Evolutionary conservation across 1,139 yeast genomes (phyloP).

Genomic region (Pneumocystis carinii): DNA sequence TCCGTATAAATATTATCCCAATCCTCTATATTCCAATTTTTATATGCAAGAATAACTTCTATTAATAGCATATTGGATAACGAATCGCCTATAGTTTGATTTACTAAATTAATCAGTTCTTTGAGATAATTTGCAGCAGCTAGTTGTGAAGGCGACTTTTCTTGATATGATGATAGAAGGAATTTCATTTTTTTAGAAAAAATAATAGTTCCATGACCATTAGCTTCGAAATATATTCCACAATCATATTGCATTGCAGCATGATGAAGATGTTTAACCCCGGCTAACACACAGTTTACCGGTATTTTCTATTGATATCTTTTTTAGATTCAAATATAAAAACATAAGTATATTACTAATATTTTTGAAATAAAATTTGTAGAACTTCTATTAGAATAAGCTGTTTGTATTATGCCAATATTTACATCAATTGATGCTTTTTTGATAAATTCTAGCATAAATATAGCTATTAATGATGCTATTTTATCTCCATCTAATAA

Average conservation of each 20-base stretch:
- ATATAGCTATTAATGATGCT: conserved; percentile 66
- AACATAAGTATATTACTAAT: conserved; percentile 23
- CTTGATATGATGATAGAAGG: conserved; percentile 22
- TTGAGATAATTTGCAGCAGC: conserved; percentile 39
- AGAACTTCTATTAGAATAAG: conserved; percentile 91
- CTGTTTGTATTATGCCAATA: conserved; percentile 90
- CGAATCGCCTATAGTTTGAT: conserved; percentile 96
- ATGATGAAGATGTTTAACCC: conserved; percentile 90
- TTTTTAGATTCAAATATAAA: not conserved
- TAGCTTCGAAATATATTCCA: conserved; percentile 94
- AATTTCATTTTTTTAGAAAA: conserved; percentile 49
- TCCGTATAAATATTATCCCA: conserved; percentile 76
- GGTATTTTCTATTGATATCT: conserved; percentile 35
- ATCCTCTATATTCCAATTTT: conserved; percentile 42
- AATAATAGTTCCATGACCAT: conserved; percentile 96
- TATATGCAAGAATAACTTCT: conserved; percentile 45
- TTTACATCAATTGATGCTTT: conserved; percentile 27
- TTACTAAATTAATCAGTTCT: conserved; percentile 54
- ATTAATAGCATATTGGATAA: conserved; percentile 76
- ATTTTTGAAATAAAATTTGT: conserved; percentile 51
- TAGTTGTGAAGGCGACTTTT: conserved; percentile 25
- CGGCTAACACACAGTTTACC: conserved; percentile 83
- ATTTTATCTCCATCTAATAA: conserved; percentile 90
- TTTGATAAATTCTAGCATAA: conserved; percentile 40
- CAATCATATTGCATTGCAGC: conserved; percentile 71